A percentile compares a stretch with the other conserved stretches of the same genome.
These are phyloP conservation scores for Venustampulla echinocandica DNA, from an alignment of 495 filamentous ascomycete species.

Conservation along the genomic window DNA sequence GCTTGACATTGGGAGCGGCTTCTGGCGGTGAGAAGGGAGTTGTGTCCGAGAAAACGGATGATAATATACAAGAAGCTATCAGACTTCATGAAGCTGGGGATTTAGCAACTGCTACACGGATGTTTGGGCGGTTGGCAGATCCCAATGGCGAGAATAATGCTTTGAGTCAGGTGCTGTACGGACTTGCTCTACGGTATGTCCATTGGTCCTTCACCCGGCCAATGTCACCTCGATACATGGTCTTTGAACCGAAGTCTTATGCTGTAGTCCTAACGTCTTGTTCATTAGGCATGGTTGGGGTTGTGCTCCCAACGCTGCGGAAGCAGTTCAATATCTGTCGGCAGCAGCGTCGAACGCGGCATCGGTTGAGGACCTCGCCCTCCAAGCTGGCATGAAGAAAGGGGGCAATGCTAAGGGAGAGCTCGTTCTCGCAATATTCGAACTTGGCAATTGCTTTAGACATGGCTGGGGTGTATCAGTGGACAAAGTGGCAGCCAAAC, in stretches of 20 bases:
- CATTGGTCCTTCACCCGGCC: conserved; percentile 7
- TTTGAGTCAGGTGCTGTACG: conserved; percentile 91
- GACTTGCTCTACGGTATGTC: conserved; percentile 78
- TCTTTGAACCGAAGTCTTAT: not conserved
- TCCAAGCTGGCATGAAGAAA: conserved; percentile 79
- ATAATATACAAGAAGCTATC: conserved; percentile 93
- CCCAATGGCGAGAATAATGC: conserved; percentile 82
- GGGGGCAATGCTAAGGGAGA: conserved; percentile 94
- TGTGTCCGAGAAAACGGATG: conserved; percentile 49
- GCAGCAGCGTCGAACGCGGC: conserved; percentile 89
- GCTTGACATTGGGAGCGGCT: conserved; percentile 10
- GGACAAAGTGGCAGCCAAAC: conserved; percentile 75
- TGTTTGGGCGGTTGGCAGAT: conserved; percentile 85
- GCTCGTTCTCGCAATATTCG: conserved; percentile 94
- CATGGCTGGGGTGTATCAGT: conserved; percentile 91
- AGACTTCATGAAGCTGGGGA: conserved; percentile 78
- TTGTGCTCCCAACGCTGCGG: conserved; percentile 57
- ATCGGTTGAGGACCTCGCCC: conserved; percentile 70
- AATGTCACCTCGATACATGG: not conserved
- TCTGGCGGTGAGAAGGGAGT: conserved; percentile 15
- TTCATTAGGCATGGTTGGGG: conserved; percentile 84
- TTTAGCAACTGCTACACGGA: conserved; percentile 63
- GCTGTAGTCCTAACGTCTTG: conserved; percentile 9
- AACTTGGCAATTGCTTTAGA: conserved; percentile 90
- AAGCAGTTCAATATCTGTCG: conserved; percentile 74